These are phyloP conservation scores for Begonia peltatifolia DNA, from an alignment of 306 rosid genomes.

Conservation along the genomic window DNA sequence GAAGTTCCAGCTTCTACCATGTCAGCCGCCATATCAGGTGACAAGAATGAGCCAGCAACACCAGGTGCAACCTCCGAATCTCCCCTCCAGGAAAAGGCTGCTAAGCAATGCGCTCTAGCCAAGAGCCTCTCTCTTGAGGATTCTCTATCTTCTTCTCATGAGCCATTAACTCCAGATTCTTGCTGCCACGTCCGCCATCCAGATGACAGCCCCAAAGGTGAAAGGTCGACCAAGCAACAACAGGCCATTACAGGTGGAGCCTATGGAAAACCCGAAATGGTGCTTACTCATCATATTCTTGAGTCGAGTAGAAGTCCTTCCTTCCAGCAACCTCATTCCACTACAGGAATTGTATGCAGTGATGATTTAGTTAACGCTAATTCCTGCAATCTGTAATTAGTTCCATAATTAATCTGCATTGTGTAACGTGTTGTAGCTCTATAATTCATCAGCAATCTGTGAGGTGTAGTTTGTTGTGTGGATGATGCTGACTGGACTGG, in stretches of 20 bases:
- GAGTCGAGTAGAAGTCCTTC: conserved; percentile 59
- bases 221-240: conserved; percentile 30
- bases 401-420: too few relatives aligned
- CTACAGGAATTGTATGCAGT: conserved; percentile 25
- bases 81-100: conserved; percentile 47
- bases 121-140: conserved; percentile 72
- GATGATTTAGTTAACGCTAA: conserved; percentile 23
- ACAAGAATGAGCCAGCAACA: conserved; percentile 79
- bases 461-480: too few relatives aligned
- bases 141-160: conserved; percentile 71
- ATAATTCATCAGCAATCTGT: too few relatives aligned
- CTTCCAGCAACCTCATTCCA: conserved; percentile 31
- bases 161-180: conserved; percentile 87
- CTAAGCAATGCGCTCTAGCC: conserved; percentile 47
- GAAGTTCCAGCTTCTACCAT: conserved; percentile 41
- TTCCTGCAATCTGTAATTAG: not conserved
- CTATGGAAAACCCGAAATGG: conserved; percentile 40
- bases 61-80: conserved; percentile 70
- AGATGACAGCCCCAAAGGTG: conserved; percentile 31
- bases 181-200: conserved; percentile 53
- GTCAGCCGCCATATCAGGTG: conserved; percentile 28
- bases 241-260: conserved; percentile 33
- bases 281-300: conserved; percentile 70
- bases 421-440: too few relatives aligned
- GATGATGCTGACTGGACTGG: too few relatives aligned